A percentile compares a stretch with the other conserved stretches of the same genome.
Evolutionary conservation across 306 rosid genomes (phyloP).

Genomic region (Crataegus laevigata): DNA sequence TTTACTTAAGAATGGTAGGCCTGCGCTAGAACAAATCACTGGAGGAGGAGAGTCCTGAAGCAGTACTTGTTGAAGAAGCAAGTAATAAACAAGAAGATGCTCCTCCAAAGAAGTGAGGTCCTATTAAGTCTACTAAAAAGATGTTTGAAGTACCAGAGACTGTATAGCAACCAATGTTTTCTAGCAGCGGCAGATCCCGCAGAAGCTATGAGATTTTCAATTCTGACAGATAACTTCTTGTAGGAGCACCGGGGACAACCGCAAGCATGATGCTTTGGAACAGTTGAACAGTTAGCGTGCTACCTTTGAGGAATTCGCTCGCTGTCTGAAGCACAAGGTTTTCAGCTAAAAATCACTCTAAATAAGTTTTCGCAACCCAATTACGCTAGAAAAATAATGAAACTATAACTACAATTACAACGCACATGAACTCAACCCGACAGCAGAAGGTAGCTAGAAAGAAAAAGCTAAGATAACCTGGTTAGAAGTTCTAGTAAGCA

Average conservation of each 20-base stretch:
- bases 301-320: slow-evolving; percentile 76
- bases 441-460: slow-evolving; percentile 8
- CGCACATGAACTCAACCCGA: background rate
- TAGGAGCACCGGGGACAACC: slow-evolving; percentile 30
- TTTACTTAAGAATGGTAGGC: slow-evolving; percentile 80
- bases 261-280: slow-evolving; percentile 26
- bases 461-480: background rate
- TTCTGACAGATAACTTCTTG: slow-evolving; percentile 21
- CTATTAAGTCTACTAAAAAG: slow-evolving; percentile 52
- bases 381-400: slow-evolving; percentile 11
- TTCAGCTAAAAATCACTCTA: background rate
- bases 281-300: slow-evolving; percentile 48
- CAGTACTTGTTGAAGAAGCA: slow-evolving; percentile 28
- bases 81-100: slow-evolving; percentile 20
- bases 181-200: slow-evolving; percentile 46
- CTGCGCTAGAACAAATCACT: slow-evolving; percentile 50
- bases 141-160: slow-evolving; percentile 39
- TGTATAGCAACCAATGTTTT: slow-evolving; percentile 52
- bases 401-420: slow-evolving; percentile 22
- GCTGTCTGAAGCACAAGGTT: slow-evolving; percentile 61
- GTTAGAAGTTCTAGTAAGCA: slow-evolving; percentile 19
- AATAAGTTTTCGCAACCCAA: background rate
- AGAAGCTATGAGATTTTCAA: slow-evolving; percentile 57
- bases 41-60: slow-evolving; percentile 55
- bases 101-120: slow-evolving; percentile 42